Percentiles rank a stretch among this genome's conserved stretches.
phyloP scores from a whole-genome alignment of 192 early-diverging fungal genomes.

The Podila horticola region DNA sequence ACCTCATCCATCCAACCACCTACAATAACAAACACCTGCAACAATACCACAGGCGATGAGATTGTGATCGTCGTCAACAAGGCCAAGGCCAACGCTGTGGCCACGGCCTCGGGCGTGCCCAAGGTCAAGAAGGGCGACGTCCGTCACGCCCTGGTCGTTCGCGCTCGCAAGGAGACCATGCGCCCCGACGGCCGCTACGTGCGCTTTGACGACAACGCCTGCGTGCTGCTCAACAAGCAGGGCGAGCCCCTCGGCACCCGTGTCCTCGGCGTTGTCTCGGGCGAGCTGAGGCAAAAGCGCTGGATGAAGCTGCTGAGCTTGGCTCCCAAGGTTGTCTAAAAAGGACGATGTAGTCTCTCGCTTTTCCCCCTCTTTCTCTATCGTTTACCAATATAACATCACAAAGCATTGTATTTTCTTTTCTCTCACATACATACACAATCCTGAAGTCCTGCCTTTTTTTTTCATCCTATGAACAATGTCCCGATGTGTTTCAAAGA shows the following conservation, averaged over 20 bases:
- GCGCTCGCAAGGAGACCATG: slow-evolving; percentile 88
- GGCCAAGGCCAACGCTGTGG: slow-evolving; percentile 80
- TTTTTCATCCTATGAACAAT: no score
- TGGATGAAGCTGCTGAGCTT: slow-evolving; percentile 96
- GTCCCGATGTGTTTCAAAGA: background rate
- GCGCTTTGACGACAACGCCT: slow-evolving; percentile 97
- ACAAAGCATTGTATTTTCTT: no score
- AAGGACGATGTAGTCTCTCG: slow-evolving; percentile 1
- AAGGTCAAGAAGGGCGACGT: slow-evolving; percentile 93
- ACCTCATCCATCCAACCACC: background rate
- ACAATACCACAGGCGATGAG: slow-evolving; percentile 78
- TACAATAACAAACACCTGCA: background rate
- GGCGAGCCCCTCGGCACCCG: slow-evolving; percentile 95
- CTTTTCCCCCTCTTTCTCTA: no score
- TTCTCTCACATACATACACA: no score
- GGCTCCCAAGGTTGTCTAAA: slow-evolving; percentile 89
- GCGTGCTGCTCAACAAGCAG: slow-evolving; percentile 93
- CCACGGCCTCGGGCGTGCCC: slow-evolving; percentile 71
- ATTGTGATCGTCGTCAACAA: slow-evolving; percentile 96
- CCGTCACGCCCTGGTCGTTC: slow-evolving; percentile 87
- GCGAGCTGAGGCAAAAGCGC: slow-evolving; percentile 91
- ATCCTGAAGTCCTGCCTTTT: no score
- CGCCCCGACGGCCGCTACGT: slow-evolving; percentile 93
- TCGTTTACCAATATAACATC: no score
- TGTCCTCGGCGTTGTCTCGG: slow-evolving; percentile 89